Conservation (phyloP, 2,329 filamentous ascomycete genomes). For the Verruconis gallopava region DNA sequence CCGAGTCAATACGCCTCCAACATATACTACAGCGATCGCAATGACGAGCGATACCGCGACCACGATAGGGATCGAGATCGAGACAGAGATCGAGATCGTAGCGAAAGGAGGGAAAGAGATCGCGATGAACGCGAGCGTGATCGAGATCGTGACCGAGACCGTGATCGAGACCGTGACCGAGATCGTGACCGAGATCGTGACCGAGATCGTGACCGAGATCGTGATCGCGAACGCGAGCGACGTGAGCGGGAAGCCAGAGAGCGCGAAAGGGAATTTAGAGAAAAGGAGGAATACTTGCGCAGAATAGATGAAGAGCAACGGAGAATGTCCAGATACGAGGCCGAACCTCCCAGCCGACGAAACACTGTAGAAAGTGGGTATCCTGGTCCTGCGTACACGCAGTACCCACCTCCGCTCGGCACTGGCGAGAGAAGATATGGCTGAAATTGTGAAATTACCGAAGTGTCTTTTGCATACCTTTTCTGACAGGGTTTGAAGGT, state of each 20-base stretch:
- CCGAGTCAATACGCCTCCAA: constrained; percentile 6
- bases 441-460: background rate
- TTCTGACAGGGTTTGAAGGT: background rate
- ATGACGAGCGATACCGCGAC: constrained; percentile 6
- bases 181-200: constrained; percentile 8
- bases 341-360: constrained; percentile 4
- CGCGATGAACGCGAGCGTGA: constrained; percentile 7
- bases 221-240: background rate
- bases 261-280: constrained; percentile 2
- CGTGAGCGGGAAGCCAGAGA: constrained; percentile 6
- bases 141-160: constrained; percentile 9
- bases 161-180: constrained; percentile 4
- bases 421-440: constrained; percentile 6
- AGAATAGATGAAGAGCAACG: constrained; percentile 1
- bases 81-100: constrained; percentile 6
- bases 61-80: constrained; percentile 3
- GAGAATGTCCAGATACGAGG: constrained; percentile 3
- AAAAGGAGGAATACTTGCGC: constrained; percentile 3
- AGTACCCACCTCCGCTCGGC: constrained; percentile 5
- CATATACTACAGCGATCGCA: constrained; percentile 6
- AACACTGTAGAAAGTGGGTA: constrained; percentile 1
- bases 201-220: constrained; percentile 4
- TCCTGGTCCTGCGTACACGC: background rate
- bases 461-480: background rate
- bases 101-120: constrained; percentile 7